A percentile compares a stretch with the other conserved stretches of the same genome.
phyloP scores from a whole-genome alignment of 1,284 basidiomycete genomes.

The Boletus smithii region DNA sequence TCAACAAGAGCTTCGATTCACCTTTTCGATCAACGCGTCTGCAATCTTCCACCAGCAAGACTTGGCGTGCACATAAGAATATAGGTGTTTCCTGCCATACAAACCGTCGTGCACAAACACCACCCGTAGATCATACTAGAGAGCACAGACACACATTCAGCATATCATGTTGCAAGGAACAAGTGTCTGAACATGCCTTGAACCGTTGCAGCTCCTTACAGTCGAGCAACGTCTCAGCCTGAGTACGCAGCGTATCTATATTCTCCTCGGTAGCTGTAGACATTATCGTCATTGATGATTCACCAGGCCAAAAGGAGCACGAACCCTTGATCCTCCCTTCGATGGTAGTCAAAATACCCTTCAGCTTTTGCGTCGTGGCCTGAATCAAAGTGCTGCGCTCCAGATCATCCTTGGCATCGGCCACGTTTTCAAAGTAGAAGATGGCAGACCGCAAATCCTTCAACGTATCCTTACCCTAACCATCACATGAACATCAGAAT shows the following conservation, averaged over 20 bases:
- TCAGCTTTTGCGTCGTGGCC: slow-evolving; percentile 46
- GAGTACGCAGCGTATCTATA: slow-evolving; percentile 43
- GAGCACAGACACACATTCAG: not conserved
- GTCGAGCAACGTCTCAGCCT: slow-evolving; percentile 49
- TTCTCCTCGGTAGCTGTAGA: slow-evolving; percentile 50
- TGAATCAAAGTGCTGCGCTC: slow-evolving; percentile 46
- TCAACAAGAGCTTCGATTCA: not conserved
- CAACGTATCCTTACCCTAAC: slow-evolving; percentile 58
- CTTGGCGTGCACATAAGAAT: slow-evolving; percentile 67
- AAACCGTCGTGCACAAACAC: slow-evolving; percentile 74
- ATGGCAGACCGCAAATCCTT: slow-evolving; percentile 56
- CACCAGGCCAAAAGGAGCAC: slow-evolving; percentile 8
- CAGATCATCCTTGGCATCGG: slow-evolving; percentile 44
- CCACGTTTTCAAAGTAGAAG: slow-evolving; percentile 68
- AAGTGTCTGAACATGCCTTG: slow-evolving; percentile 44
- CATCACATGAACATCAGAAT: slow-evolving; percentile 5
- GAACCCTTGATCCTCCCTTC: slow-evolving; percentile 54
- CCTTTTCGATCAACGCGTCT: slow-evolving; percentile 68
- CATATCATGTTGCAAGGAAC: not conserved
- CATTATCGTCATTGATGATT: not conserved
- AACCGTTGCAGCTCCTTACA: slow-evolving; percentile 58
- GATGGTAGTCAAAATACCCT: slow-evolving; percentile 48
- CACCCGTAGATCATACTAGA: slow-evolving; percentile 71
- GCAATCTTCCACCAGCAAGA: slow-evolving; percentile 75
- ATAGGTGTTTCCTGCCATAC: slow-evolving; percentile 67